Base-by-base conservation (phyloP, 148 eudicot species). In the Spergularia bocconei region DNA sequence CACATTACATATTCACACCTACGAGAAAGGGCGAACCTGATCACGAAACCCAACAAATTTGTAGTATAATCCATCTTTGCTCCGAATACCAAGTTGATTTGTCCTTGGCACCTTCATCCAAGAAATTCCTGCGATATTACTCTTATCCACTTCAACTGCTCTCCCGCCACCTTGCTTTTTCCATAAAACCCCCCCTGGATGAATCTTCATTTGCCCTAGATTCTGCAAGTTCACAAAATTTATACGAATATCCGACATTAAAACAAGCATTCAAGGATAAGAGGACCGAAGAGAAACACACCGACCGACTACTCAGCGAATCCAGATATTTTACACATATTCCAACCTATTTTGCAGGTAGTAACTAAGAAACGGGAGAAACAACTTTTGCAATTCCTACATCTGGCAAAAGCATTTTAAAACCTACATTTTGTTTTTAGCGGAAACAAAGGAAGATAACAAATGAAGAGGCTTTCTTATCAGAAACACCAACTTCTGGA, bases 71-170 rank as follows among this genome's bases (percentile, higher is more conserved):
- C 99, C 99, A 70, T 95, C 99, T 80, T 84, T 95, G 29, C 83
- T 87, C 51, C 80, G 87, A 69, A 95, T 84, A 29, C 99, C 91
- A 65, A 95, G 96, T 82, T 95, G 98, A 82, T 95, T 86, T 68
- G 90, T 79, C 65, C 98, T 87, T 2, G 96, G 99, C 19, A 92
- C 90, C 90, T 92, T 95, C 97, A 91, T 95, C 99, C 99, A 95
- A 4, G 83, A 84, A 56, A 95, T 83, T 63, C 88, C 81, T 13
- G 85, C 72, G 38, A 95, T 77, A 76, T 95, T 89, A 75, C 84
- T 70, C 77, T 84, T 95, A 56, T 88, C 96, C 71, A 95, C 89
- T 83, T 92, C 94, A 74, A 92, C 91, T 33, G 94, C 87, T 84
- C 91, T 95, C 13, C 99, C 98, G 51, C 99, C 98, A 6, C 98